These are phyloP conservation scores for Tephrocybe sp. DNA, from an alignment of 768 basidiomycete species.

Conservation along the genomic window DNA sequence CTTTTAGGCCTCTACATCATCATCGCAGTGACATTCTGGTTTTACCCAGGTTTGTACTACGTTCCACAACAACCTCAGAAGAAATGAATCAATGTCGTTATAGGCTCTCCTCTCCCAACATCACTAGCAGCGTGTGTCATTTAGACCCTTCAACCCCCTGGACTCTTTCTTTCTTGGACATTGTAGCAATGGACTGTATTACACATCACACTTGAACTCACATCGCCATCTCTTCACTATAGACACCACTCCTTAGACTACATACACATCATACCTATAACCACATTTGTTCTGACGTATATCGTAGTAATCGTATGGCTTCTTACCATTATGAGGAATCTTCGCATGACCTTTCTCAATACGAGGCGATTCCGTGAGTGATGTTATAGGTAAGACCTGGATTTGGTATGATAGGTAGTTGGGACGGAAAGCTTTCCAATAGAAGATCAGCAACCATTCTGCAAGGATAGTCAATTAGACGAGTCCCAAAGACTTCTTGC, in stretches of 20 bases:
- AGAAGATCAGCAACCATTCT: slow-evolving; percentile 41
- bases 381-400: slow-evolving; percentile 34
- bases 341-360: slow-evolving; percentile 20
- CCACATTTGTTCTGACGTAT: background rate
- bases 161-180: background rate
- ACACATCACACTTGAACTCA: too few species aligned
- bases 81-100: background rate
- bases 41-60: slow-evolving; percentile 44
- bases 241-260: background rate
- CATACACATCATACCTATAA: background rate
- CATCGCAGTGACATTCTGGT: slow-evolving; percentile 74
- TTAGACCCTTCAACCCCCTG: background rate
- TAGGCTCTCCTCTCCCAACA: slow-evolving; percentile 17
- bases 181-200: background rate
- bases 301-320: too few species aligned
- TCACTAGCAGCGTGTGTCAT: slow-evolving; percentile 14
- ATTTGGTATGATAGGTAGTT: slow-evolving; percentile 37
- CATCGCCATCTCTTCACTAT: too few species aligned
- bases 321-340: too few species aligned
- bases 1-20: slow-evolving; percentile 58
- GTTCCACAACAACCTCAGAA: background rate
- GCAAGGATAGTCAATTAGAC: background rate
- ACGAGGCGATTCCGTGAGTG: slow-evolving; percentile 36
- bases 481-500: too few species aligned
- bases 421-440: slow-evolving; percentile 28